Percentiles rank a stretch among this genome's conserved stretches.
Evolutionary conservation across 2,329 filamentous ascomycete genomes (phyloP).

Genomic region (Fusarium neocosmosporiellum): DNA sequence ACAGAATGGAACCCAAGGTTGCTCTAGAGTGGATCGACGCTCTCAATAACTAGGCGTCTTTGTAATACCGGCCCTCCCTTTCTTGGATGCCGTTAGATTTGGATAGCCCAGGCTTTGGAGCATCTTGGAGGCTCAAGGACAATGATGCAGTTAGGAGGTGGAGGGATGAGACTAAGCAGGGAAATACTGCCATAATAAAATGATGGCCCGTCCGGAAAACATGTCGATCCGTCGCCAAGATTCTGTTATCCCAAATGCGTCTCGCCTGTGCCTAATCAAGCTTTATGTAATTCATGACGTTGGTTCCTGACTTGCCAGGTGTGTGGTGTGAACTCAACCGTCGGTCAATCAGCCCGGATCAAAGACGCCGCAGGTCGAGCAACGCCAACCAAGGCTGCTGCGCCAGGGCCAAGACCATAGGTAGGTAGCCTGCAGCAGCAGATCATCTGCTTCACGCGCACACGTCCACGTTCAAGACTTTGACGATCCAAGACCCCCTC

Average conservation of each 20-base stretch:
- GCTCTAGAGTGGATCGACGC: slow-evolving; percentile 50
- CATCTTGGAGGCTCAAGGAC: neutral
- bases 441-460: too few relatives aligned
- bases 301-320: neutral
- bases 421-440: too few relatives aligned
- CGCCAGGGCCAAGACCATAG: too few relatives aligned
- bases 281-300: neutral
- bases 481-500: too few relatives aligned
- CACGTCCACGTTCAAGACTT: too few relatives aligned
- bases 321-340: neutral
- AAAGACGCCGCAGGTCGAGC: too few relatives aligned
- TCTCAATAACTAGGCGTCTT: neutral
- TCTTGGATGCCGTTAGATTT: neutral
- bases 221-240: too few relatives aligned
- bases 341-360: too few relatives aligned
- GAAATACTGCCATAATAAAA: neutral
- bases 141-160: neutral
- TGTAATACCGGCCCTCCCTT: neutral
- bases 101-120: neutral
- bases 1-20: slow-evolving; percentile 50
- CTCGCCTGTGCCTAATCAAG: neutral
- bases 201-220: too few relatives aligned
- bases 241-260: neutral
- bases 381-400: too few relatives aligned
- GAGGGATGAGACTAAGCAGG: neutral